Conservation (phyloP, 495 filamentous ascomycete species). For the Evernia prunastri region DNA sequence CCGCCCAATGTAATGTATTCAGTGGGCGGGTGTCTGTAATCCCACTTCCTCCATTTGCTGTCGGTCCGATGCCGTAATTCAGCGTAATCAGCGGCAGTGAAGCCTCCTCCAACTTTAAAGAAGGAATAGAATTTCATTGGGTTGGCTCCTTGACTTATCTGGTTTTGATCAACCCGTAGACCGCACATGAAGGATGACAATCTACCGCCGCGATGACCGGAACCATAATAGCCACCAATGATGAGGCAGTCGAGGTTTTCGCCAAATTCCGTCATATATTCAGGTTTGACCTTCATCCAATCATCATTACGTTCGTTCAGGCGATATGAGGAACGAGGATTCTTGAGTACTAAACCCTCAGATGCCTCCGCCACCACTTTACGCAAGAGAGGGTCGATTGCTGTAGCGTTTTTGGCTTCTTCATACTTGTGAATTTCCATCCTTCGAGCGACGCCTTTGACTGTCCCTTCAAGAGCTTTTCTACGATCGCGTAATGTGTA, state of each 20-base stretch:
- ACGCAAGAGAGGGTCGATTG: slow-evolving; percentile 71
- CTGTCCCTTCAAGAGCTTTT: slow-evolving; percentile 60
- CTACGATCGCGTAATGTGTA: slow-evolving; percentile 81
- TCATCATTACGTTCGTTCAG: slow-evolving; percentile 90
- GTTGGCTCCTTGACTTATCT: slow-evolving; percentile 48
- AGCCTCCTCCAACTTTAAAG: slow-evolving; percentile 92
- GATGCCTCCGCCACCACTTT: slow-evolving; percentile 80
- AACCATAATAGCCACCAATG: slow-evolving; percentile 89
- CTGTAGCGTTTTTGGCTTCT: slow-evolving; percentile 56
- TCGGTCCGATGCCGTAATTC: slow-evolving; percentile 77
- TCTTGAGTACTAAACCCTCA: slow-evolving; percentile 92
- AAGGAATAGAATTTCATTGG: slow-evolving; percentile 81
- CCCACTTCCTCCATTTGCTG: slow-evolving; percentile 86
- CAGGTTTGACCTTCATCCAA: slow-evolving; percentile 99
- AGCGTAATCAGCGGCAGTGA: slow-evolving; percentile 77
- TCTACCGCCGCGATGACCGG: slow-evolving; percentile 72
- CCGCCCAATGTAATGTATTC: slow-evolving; percentile 78
- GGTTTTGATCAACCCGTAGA: slow-evolving; percentile 64
- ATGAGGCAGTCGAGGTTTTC: slow-evolving; percentile 86
- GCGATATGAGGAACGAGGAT: slow-evolving; percentile 77
- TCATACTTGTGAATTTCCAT: slow-evolving; percentile 77
- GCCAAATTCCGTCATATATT: slow-evolving; percentile 96
- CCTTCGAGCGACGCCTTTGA: slow-evolving; percentile 61
- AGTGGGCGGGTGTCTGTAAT: slow-evolving; percentile 68
- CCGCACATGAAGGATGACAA: slow-evolving; percentile 86